Conservation (phyloP, 352 stramenopile species). For the Thraustotheca clavata region DNA sequence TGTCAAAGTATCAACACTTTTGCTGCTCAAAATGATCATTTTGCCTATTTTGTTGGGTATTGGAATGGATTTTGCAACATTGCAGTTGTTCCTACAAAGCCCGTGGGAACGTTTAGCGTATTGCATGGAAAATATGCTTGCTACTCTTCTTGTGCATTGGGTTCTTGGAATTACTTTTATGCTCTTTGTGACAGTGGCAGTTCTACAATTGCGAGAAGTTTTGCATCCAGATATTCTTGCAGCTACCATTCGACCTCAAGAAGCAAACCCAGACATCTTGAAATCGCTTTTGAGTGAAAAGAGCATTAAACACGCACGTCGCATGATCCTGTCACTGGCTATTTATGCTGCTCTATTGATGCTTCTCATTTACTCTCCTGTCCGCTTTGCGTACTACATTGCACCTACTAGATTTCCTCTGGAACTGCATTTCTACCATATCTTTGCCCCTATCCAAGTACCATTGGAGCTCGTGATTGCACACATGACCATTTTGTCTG, state of each 20-base stretch:
- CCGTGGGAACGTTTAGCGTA: slow-evolving; percentile 68
- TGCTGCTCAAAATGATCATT: slow-evolving; percentile 97
- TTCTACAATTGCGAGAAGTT: slow-evolving; percentile 93
- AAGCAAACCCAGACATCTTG: slow-evolving; percentile 95
- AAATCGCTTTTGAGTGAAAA: slow-evolving; percentile 92
- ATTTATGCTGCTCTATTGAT: slow-evolving; percentile 88
- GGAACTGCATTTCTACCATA: slow-evolving; percentile 86
- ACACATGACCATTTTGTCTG: slow-evolving; percentile 91
- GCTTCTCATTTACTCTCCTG: slow-evolving; percentile 82
- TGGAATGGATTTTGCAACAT: slow-evolving; percentile 89
- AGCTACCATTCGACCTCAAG: slow-evolving; percentile 87
- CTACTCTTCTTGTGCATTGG: slow-evolving; percentile 93
- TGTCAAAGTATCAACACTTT: slow-evolving; percentile 92
- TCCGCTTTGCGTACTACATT: slow-evolving; percentile 47
- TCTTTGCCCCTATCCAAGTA: slow-evolving; percentile 91
- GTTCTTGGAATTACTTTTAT: slow-evolving; percentile 97
- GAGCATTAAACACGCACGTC: slow-evolving; percentile 87
- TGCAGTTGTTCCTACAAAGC: slow-evolving; percentile 81
- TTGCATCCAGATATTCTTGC: slow-evolving; percentile 89
- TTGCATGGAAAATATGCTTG: slow-evolving; percentile 84
- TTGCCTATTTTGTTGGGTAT: slow-evolving; percentile 91
- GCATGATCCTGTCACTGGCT: slow-evolving; percentile 87
- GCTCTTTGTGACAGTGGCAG: slow-evolving; percentile 95
- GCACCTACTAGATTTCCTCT: slow-evolving; percentile 57
- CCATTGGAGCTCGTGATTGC: slow-evolving; percentile 93